Evolutionary conservation across 208 protist species (phyloP), one percentile per base, ranked within the genome.

Genomic region (Trypanosoma congolense): DNA sequence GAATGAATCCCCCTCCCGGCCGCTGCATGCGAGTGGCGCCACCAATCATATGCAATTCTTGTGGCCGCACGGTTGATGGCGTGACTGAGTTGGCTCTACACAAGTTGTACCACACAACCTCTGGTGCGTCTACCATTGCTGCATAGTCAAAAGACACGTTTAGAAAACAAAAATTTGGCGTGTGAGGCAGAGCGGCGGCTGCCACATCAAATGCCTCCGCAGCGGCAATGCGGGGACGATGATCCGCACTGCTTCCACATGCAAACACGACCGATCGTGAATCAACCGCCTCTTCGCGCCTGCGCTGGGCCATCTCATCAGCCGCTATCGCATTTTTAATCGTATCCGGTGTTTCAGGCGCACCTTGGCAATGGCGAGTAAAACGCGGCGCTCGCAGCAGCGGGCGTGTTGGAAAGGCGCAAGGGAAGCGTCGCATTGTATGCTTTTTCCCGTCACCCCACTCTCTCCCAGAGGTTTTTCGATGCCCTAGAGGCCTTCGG

Each of bases 21-120:
- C 82, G 74, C 56, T 93, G 87, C 35, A 85, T 75, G 45, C 83
- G 84, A 19, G 86, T 77, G 40, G 85, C 67, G 9, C 77, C 82
- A 16, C 87, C 87, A 10, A 90, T 33, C 83, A 93, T 85, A 64
- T 90, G 80, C n/a, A 90, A 62, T 19, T 65, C 47, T 16, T 81
- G 66, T 8, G 86, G 56, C 49, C 82, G 74, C 35, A 90, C 86
- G 2, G 77, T 67, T 0, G 87, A 90, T 6, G 75, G 78, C 0
- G 75, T 86, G 2, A 87, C 65, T 9, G 51, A 71, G 51, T 90
- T 91, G 3, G 65, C 70, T 18, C 57, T 72, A 72, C 83, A 91
- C 61, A 93, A 53, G 56, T 87, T 87, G 45, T 77, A 82, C 83
- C 87, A 93, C n/a, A 93, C 65, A 4, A 93, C 87, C 51, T 87